Conservation (phyloP, 2,329 filamentous ascomycete species). For the Colletotrichum limetticola region DNA sequence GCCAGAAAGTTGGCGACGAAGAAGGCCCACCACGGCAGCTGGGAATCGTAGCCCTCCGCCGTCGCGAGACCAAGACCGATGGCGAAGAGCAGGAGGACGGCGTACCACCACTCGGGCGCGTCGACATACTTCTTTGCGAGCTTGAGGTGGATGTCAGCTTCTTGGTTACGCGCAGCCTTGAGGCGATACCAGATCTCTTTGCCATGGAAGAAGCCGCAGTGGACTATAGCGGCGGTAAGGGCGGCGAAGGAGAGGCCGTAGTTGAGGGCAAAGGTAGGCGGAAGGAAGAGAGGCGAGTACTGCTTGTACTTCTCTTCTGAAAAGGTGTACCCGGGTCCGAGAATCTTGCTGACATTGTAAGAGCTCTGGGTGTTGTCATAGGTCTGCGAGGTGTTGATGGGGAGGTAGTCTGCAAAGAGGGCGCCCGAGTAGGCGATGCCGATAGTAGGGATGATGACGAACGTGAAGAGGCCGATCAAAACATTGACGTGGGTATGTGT, state of each 20-base stretch:
- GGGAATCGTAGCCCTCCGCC: conserved; percentile 65
- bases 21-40: conserved; percentile 53
- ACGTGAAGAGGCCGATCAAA: conserved; percentile 17
- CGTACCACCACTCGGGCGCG: conserved; percentile 69
- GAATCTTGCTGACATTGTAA: conserved; percentile 64
- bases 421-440: conserved; percentile 58
- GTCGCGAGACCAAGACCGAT: conserved; percentile 61
- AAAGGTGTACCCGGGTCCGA: conserved; percentile 64
- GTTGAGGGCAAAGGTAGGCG: conserved; percentile 61
- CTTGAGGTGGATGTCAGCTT: conserved; percentile 67
- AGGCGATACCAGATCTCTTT: conserved; percentile 51
- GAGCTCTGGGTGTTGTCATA: conserved; percentile 66
- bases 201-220: conserved; percentile 64
- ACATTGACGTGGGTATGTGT: conserved; percentile 30
- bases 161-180: conserved; percentile 54
- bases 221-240: conserved; percentile 62
- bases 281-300: conserved; percentile 45
- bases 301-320: conserved; percentile 69
- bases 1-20: conserved; percentile 49
- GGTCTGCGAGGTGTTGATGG: conserved; percentile 62
- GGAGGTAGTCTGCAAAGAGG: conserved; percentile 63
- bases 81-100: conserved; percentile 58
- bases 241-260: conserved; percentile 56
- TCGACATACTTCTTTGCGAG: conserved; percentile 67
- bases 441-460: conserved; percentile 45